Evolutionary conservation across 169 alveolate species (phyloP).

Genomic region (Babesia bigemina): DNA sequence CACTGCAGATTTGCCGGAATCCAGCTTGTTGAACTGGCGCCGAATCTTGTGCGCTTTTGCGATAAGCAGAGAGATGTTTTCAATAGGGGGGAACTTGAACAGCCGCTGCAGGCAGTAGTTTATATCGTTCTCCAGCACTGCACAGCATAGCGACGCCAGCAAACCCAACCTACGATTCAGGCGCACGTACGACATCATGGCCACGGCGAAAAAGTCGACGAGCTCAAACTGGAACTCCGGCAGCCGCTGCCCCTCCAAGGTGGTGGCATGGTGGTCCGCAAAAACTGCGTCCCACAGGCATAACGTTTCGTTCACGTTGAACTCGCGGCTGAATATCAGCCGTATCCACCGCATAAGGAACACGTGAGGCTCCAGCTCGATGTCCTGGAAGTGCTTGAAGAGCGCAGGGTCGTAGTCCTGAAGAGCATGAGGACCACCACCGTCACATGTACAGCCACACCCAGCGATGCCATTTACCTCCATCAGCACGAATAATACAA

Average conservation of each 20-base stretch:
- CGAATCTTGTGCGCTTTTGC: slow-evolving; percentile 39
- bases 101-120: slow-evolving; percentile 65
- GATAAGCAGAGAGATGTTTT: slow-evolving; percentile 55
- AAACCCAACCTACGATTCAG: slow-evolving; percentile 21
- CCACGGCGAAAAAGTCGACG: slow-evolving; percentile 56
- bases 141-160: not conserved
- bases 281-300: slow-evolving; percentile 71
- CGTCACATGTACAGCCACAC: not conserved
- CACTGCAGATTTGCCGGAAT: too few species aligned
- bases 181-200: slow-evolving; percentile 63
- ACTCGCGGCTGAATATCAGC: slow-evolving; percentile 81
- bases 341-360: slow-evolving; percentile 83
- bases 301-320: slow-evolving; percentile 73
- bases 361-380: slow-evolving; percentile 77
- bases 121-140: slow-evolving; percentile 67
- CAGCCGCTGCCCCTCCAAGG: not conserved
- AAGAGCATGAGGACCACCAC: not conserved
- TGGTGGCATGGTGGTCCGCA: slow-evolving; percentile 34
- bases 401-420: slow-evolving; percentile 64
- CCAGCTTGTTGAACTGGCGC: not conserved
- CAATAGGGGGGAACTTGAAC: slow-evolving; percentile 69
- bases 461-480: too few species aligned
- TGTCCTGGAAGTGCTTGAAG: slow-evolving; percentile 67
- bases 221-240: slow-evolving; percentile 32
- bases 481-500: too few species aligned